A percentile compares a stretch with the other conserved stretches of the same genome.
These are phyloP conservation scores for Boletales sp. DNA, from an alignment of 768 basidiomycete species.

Conservation along the genomic window DNA sequence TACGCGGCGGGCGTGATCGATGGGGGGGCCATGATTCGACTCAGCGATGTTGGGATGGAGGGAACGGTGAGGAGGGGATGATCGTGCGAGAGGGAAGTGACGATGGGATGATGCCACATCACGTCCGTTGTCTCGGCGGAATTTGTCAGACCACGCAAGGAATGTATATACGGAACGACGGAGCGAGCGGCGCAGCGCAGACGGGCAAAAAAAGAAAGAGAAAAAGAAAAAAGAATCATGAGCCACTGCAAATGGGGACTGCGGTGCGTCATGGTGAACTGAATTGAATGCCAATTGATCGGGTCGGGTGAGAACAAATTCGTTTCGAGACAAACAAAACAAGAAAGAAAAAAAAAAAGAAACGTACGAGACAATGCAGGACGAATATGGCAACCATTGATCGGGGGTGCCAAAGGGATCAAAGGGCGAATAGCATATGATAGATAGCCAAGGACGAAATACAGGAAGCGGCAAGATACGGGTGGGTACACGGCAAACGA, in stretches of 20 bases:
- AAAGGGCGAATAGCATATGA: conserved; percentile 4
- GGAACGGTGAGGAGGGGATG: too few species aligned
- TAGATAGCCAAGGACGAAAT: conserved; percentile 16
- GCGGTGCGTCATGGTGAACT: too few species aligned
- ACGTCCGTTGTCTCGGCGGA: conserved; percentile 26
- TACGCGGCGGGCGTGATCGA: too few species aligned
- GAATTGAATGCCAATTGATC: conserved; percentile 10
- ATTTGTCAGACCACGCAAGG: neutral
- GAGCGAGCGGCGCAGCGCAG: conserved; percentile 20
- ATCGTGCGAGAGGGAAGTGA: too few species aligned
- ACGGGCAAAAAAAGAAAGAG: conserved; percentile 11
- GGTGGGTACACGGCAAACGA: neutral
- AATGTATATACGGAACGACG: too few species aligned
- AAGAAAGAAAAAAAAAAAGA: conserved; percentile 10
- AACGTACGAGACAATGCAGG: conserved; percentile 15
- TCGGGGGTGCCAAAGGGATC: conserved; percentile 17
- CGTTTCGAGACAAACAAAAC: too few species aligned
- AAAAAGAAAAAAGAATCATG: too few species aligned
- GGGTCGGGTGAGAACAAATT: conserved; percentile 16
- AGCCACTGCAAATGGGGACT: too few species aligned
- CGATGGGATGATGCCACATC: too few species aligned
- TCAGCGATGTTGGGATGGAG: too few species aligned
- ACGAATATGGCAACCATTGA: conserved; percentile 13
- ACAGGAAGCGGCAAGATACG: neutral
- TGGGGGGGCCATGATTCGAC: too few species aligned